Conservation (phyloP, 176 grass and related monocot species). For the Paspalum vaginatum region DNA sequence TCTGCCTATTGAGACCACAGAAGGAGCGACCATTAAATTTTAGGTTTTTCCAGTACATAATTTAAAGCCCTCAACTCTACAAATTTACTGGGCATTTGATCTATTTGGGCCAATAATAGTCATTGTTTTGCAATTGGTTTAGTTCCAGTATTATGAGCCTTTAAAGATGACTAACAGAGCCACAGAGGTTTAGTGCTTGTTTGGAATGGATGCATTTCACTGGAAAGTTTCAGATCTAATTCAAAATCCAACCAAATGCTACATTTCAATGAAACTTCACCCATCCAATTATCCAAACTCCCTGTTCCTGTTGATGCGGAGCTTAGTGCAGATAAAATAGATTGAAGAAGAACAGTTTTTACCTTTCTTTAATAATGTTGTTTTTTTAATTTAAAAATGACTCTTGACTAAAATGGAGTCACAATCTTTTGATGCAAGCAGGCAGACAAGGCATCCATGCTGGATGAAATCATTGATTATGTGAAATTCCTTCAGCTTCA, state of each 20-base stretch:
- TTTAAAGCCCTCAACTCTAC: background rate
- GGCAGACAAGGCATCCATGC: slow-evolving; percentile 88
- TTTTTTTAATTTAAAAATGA: slow-evolving; percentile 1
- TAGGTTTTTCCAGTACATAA: background rate
- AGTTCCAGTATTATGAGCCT: background rate
- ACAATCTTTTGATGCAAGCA: slow-evolving; percentile 44
- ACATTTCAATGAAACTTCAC: background rate
- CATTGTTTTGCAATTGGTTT: slow-evolving; percentile 18
- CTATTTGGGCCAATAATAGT: background rate
- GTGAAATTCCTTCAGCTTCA: slow-evolving; percentile 97
- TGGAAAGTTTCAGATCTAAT: background rate
- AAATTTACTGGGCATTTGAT: slow-evolving; percentile 3
- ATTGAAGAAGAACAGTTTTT: background rate
- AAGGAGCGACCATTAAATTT: background rate
- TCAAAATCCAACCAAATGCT: background rate
- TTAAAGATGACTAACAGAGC: background rate
- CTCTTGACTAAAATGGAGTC: slow-evolving; percentile 19
- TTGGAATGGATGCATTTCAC: background rate
- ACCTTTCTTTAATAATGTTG: background rate
- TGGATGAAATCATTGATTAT: slow-evolving; percentile 94
- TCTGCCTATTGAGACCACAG: background rate
- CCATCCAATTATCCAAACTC: background rate
- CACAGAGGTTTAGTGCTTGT: background rate
- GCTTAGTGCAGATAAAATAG: background rate
- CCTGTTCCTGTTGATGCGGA: background rate